Evolutionary conservation across 768 basidiomycete genomes (phyloP), one percentile per base, ranked within the genome.

Genomic region (Trametes punicea): DNA sequence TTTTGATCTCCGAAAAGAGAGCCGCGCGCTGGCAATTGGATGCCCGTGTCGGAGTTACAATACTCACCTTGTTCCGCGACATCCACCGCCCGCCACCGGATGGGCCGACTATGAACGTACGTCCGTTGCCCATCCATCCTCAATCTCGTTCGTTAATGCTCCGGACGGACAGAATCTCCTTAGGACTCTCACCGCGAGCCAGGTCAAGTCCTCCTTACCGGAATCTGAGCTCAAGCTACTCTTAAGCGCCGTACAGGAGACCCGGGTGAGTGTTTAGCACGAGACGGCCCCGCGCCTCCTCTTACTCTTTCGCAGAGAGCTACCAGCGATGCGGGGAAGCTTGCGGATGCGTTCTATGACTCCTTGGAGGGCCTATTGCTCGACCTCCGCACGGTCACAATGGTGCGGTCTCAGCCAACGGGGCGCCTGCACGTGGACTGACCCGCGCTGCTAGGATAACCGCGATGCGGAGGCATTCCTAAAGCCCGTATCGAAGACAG

Each of bases 401-500:
- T 86, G 71, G 85, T 86, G 65, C 63, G 78, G 77, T 36, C 40
- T 58, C 44, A 48, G 64, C 66, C 70, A 69, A 69, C 61, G 51
- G 60, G 56, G 41, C 56, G 60, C n/a, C 57, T 65, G 71, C 56
- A 69, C 63, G 56, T 68, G 63, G 67, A 48, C 53, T 57, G 51
- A 63, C 41, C 60, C 56, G 29, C 46, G 45, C 51, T 39, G 46
- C 42, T 59, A 88, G 84, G 84, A 88, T 71, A 93, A 90, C 76
- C 93, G 85, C 67, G 92, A 95, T 71, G 88, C 95, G 8, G 88
- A 91, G 64, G 87, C 94, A 8, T 99, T 99, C 71, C 80, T 96
- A 49, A 93, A 90, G 69, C 94, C 94, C 3, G 96, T 99, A 2
- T 83, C 89, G 6, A 94, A 82, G 75, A 74, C 85, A 36, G 94